phyloP scores from a whole-genome alignment of 2,329 filamentous ascomycete genomes.

The Scleromitrula shiraiana region DNA sequence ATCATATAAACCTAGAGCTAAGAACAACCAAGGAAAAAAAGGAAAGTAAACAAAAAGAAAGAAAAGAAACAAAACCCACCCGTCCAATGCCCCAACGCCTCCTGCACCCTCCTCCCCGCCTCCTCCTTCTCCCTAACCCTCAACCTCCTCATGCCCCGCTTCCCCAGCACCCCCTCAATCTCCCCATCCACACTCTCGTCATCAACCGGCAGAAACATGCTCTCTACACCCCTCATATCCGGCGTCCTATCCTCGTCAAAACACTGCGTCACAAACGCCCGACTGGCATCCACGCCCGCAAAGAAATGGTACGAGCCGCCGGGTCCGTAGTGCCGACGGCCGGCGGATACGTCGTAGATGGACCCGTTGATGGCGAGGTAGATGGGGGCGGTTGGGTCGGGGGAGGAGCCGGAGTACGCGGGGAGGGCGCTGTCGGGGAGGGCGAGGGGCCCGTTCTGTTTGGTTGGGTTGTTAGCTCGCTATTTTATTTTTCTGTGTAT shows the following conservation, averaged over 20 bases:
- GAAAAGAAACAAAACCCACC: background rate
- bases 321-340: constrained; percentile 65
- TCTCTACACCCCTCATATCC: constrained; percentile 80
- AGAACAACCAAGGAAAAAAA: too few relatives aligned
- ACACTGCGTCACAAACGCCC: constrained; percentile 88
- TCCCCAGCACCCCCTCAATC: constrained; percentile 29
- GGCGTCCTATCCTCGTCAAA: constrained; percentile 71
- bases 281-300: constrained; percentile 75
- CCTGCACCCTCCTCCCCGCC: constrained; percentile 57
- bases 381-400: constrained; percentile 65
- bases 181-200: constrained; percentile 51
- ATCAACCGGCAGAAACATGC: constrained; percentile 67
- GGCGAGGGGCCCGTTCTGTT: constrained; percentile 52
- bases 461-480: too few relatives aligned
- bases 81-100: constrained; percentile 65
- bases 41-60: background rate
- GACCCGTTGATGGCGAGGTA: constrained; percentile 86
- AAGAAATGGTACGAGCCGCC: constrained; percentile 85
- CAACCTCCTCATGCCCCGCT: constrained; percentile 44
- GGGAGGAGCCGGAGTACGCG: constrained; percentile 59
- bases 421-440: constrained; percentile 70
- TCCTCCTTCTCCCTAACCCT: constrained; percentile 55
- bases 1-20: background rate
- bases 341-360: constrained; percentile 74
- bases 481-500: too few relatives aligned